Conservation (phyloP, 345 rosid genomes). For the Boechera stricta region DNA sequence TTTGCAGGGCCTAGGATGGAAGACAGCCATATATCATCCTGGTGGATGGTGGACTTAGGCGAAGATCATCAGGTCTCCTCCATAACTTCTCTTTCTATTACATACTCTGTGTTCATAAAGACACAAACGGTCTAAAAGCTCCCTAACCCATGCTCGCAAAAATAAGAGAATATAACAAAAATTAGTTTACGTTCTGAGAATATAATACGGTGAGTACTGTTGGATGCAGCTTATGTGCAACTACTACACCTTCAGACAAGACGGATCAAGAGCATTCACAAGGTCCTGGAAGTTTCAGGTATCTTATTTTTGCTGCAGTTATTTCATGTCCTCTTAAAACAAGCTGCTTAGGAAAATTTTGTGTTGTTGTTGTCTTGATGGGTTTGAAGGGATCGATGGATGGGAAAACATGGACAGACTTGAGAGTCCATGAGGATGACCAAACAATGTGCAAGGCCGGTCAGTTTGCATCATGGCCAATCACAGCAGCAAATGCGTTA, state of each 20-base stretch:
- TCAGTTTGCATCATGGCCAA: slow-evolving; percentile 87
- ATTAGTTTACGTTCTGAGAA: neutral
- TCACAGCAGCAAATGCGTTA: slow-evolving; percentile 70
- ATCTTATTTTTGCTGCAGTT: slow-evolving; percentile 9
- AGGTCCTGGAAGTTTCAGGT: slow-evolving; percentile 96
- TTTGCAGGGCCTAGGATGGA: slow-evolving; percentile 88
- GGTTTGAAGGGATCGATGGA: slow-evolving; percentile 75
- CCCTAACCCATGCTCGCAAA: neutral
- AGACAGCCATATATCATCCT: slow-evolving; percentile 62
- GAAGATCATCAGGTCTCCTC: slow-evolving; percentile 83
- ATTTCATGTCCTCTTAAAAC: slow-evolving; percentile 2
- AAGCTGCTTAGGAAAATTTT: slow-evolving; percentile 19
- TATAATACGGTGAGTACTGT: slow-evolving; percentile 12
- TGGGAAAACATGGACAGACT: slow-evolving; percentile 73
- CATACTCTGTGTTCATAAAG: slow-evolving; percentile 1
- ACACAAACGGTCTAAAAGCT: slow-evolving; percentile 3
- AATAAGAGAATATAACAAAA: no score
- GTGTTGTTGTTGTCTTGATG: neutral
- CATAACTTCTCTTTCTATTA: slow-evolving; percentile 19
- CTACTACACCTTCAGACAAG: slow-evolving; percentile 87
- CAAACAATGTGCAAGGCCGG: slow-evolving; percentile 79
- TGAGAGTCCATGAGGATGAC: slow-evolving; percentile 79
- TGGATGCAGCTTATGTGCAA: slow-evolving; percentile 93
- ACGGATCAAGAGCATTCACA: slow-evolving; percentile 78
- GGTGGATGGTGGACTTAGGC: slow-evolving; percentile 98